phyloP scores from a whole-genome alignment of 306 rosid genomes.

The Alnus glutinosa region DNA sequence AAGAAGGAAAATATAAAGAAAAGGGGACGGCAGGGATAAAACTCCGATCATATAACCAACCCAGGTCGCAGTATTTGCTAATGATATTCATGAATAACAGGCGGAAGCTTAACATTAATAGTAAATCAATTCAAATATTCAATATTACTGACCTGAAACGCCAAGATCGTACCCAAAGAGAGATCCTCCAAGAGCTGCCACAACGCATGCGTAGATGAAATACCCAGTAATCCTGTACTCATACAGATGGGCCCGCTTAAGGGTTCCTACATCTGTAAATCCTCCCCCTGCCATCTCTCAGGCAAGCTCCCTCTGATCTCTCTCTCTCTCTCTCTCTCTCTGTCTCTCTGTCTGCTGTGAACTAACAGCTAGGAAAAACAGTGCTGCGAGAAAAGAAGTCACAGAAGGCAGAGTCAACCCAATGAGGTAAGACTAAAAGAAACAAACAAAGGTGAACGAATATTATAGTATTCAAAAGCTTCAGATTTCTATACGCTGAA shows the following conservation, averaged over 20 bases:
- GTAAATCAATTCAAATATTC: background rate
- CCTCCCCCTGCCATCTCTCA: conserved; percentile 71
- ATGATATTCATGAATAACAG: background rate
- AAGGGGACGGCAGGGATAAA: no score
- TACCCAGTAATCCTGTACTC: conserved; percentile 64
- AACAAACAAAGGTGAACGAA: background rate
- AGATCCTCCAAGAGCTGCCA: conserved; percentile 91
- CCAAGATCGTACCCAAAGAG: conserved; percentile 93
- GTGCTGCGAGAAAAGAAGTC: background rate
- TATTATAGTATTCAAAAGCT: background rate
- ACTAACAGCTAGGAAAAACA: background rate
- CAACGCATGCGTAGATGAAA: conserved; percentile 65
- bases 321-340: conserved; percentile 1
- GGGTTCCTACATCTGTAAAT: conserved; percentile 25
- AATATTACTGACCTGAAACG: conserved; percentile 64
- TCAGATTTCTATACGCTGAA: background rate
- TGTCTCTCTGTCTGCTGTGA: background rate
- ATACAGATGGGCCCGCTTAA: conserved; percentile 71
- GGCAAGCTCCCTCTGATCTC: background rate
- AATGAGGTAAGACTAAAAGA: background rate
- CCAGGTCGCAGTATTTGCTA: background rate
- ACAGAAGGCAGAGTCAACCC: conserved; percentile 13
- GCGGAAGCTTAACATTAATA: background rate
- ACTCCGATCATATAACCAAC: no score
- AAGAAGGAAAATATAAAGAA: no score